Conservation (phyloP, 176 grass and related monocot species). For the Miscanthus lutarioriparius region DNA sequence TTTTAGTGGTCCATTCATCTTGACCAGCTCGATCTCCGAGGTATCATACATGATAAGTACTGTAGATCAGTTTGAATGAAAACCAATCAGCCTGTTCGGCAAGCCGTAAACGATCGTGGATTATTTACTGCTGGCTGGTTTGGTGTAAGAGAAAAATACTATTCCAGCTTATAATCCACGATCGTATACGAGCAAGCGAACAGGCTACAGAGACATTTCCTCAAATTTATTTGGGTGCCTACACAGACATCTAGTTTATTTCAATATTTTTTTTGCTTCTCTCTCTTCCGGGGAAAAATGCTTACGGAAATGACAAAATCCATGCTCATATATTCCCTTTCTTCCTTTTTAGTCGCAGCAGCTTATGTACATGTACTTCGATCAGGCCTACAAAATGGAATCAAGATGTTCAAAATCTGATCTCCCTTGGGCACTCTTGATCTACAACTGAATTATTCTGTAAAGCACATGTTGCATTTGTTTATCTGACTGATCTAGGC, state of each 20-base stretch:
- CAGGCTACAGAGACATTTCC: too few species aligned
- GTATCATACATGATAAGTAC: neutral
- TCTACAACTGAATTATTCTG: slow-evolving; percentile 12
- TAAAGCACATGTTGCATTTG: neutral
- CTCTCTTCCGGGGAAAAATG: neutral
- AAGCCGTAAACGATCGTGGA: too few species aligned
- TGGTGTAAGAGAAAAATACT: too few species aligned
- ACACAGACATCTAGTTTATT: neutral
- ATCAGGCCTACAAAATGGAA: neutral
- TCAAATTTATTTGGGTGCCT: neutral
- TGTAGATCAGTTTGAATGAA: slow-evolving; percentile 8
- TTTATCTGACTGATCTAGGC: neutral
- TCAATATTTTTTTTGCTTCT: neutral
- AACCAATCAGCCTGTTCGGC: too few species aligned
- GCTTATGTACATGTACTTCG: neutral
- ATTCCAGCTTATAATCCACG: too few species aligned
- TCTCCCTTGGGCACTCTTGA: neutral
- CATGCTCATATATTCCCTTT: neutral
- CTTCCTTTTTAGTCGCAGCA: neutral
- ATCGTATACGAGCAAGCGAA: too few species aligned
- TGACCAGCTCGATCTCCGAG: slow-evolving; percentile 33
- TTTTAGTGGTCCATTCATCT: slow-evolving; percentile 19
- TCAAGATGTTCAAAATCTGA: neutral
- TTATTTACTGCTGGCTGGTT: too few species aligned
- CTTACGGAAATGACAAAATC: neutral